These are phyloP conservation scores for Vanrija sp. DNA, from an alignment of 1,284 basidiomycete genomes.

Conservation along the genomic window DNA sequence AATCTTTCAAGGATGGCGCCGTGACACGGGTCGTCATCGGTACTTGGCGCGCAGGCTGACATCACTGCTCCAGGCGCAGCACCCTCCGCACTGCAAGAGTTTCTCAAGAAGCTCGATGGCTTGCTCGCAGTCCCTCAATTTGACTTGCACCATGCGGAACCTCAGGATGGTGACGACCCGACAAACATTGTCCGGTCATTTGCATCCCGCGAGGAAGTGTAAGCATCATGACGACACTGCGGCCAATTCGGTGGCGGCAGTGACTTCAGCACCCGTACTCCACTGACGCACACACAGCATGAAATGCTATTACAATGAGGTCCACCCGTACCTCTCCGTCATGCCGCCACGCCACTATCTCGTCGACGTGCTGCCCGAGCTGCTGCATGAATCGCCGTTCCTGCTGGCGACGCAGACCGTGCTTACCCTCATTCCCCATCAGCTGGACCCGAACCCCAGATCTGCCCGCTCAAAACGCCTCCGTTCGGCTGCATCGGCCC, in stretches of 20 bases:
- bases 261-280: not conserved
- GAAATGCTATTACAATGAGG: constrained; percentile 45
- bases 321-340: constrained; percentile 47
- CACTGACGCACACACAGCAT: constrained; percentile 25
- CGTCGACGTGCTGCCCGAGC: constrained; percentile 27
- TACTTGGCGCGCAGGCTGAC: not conserved
- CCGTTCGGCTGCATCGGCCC: constrained; percentile 29
- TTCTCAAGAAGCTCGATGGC: constrained; percentile 43
- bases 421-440: constrained; percentile 43
- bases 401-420: constrained; percentile 47
- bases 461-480: constrained; percentile 38
- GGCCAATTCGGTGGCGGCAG: no score
- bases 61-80: constrained; percentile 16
- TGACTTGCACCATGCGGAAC: constrained; percentile 16
- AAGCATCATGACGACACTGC: constrained; percentile 8
- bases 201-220: constrained; percentile 37
- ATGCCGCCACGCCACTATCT: constrained; percentile 42
- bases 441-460: constrained; percentile 37
- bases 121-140: constrained; percentile 31
- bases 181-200: constrained; percentile 37
- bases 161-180: constrained; percentile 29
- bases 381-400: constrained; percentile 43
- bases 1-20: not conserved
- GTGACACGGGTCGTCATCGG: not conserved
- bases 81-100: constrained; percentile 40